Conservation (phyloP, 106 monocot genomes). For the Iris macrosiphon region DNA sequence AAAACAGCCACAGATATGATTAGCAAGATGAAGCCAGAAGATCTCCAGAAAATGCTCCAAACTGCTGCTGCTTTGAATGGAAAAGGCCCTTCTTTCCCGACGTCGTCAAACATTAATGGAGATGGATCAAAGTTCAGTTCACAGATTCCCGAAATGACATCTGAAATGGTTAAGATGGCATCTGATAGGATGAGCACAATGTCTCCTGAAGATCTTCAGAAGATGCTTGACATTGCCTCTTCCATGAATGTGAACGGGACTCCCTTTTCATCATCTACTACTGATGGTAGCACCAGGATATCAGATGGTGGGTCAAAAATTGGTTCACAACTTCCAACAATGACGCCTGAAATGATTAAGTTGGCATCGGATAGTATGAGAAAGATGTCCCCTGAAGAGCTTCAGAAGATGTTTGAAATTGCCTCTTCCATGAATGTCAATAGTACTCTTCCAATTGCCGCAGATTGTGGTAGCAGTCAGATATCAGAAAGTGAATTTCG, state of each 20-base stretch:
- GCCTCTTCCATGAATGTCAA: slow-evolving; percentile 42
- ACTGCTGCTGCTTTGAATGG: slow-evolving; percentile 49
- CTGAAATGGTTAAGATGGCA: slow-evolving; percentile 85
- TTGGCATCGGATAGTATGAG: slow-evolving; percentile 67
- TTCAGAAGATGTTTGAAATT: slow-evolving; percentile 52
- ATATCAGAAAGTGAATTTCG: slow-evolving; percentile 18
- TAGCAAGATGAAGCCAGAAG: slow-evolving; percentile 69
- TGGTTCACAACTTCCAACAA: slow-evolving; percentile 17
- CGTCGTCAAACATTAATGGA: slow-evolving; percentile 1
- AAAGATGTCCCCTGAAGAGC: slow-evolving; percentile 70
- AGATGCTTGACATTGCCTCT: slow-evolving; percentile 58
- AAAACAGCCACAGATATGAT: slow-evolving; percentile 75
- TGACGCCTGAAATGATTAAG: slow-evolving; percentile 83
- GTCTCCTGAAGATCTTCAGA: slow-evolving; percentile 79
- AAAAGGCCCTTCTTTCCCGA: slow-evolving; percentile 8
- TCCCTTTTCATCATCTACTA: slow-evolving; percentile 15
- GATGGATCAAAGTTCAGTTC: slow-evolving; percentile 14
- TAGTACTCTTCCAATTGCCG: neutral
- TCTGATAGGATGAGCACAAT: slow-evolving; percentile 73
- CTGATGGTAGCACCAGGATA: neutral
- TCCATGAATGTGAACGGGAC: slow-evolving; percentile 25
- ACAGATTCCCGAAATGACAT: slow-evolving; percentile 64
- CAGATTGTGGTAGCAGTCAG: neutral
- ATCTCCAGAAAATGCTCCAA: slow-evolving; percentile 86
- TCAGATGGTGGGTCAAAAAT: slow-evolving; percentile 12